phyloP scores from a whole-genome alignment of 2,329 filamentous ascomycete species.

The Paecilomyces dactylethromorphus region DNA sequence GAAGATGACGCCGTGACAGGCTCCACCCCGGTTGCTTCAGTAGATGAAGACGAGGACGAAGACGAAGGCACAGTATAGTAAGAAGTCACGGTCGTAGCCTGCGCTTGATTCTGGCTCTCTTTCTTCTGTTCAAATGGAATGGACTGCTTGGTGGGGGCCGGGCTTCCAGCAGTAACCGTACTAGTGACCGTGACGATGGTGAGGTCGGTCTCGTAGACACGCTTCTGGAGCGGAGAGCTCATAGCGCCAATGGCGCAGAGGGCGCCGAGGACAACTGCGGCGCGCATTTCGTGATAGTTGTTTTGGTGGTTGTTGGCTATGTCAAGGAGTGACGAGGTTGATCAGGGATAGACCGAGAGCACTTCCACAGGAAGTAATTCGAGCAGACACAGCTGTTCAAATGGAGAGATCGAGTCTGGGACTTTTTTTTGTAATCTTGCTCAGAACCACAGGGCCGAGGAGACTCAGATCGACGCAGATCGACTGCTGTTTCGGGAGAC shows the following conservation, averaged over 20 bases:
- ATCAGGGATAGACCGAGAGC: constrained; percentile 25
- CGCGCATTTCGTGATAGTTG: constrained; percentile 22
- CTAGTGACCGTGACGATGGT: constrained; percentile 29
- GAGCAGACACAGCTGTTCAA: constrained; percentile 6
- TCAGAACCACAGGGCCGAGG: not conserved
- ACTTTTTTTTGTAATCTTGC: not conserved
- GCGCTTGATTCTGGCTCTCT: not conserved
- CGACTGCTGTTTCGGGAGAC: constrained; percentile 18
- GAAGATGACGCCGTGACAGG: not conserved
- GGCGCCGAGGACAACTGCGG: constrained; percentile 26
- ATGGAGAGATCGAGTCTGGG: constrained; percentile 2
- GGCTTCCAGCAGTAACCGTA: constrained; percentile 20
- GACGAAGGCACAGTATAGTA: not conserved
- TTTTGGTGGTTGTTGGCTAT: constrained; percentile 5
- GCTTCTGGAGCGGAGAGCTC: constrained; percentile 28
- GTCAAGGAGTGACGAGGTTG: constrained; percentile 3
- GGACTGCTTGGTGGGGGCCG: not conserved
- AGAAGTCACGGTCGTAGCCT: constrained; percentile 1
- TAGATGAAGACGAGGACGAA: not conserved
- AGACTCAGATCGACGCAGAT: constrained; percentile 21
- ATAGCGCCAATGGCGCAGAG: constrained; percentile 28
- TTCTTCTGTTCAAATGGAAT: not conserved
- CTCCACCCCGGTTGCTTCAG: not conserved
- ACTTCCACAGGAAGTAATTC: constrained; percentile 33
- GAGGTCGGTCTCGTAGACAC: constrained; percentile 29